A percentile compares a stretch with the other conserved stretches of the same genome.
phyloP scores from a whole-genome alignment of 805 yeast genomes.

The Priceomyces haplophilus region DNA sequence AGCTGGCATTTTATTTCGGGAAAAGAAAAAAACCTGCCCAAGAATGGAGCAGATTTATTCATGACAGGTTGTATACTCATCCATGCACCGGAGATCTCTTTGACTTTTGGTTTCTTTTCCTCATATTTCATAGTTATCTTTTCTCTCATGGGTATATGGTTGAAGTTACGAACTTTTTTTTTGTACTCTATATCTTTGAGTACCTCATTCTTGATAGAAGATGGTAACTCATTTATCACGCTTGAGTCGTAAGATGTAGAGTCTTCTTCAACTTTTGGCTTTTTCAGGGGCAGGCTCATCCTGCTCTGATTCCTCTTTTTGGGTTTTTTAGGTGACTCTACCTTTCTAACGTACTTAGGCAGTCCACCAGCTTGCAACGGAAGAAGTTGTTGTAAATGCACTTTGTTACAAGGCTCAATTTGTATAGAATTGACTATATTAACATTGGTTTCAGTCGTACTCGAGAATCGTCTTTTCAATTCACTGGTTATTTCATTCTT shows the following conservation, averaged over 20 bases:
- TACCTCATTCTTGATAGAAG: slow-evolving; percentile 35
- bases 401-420: slow-evolving; percentile 16
- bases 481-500: slow-evolving; percentile 59
- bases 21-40: slow-evolving; percentile 9
- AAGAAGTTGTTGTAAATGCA: slow-evolving; percentile 35
- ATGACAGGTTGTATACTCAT: slow-evolving; percentile 15
- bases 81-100: slow-evolving; percentile 21
- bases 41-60: slow-evolving; percentile 13
- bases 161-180: slow-evolving; percentile 23
- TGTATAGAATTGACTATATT: slow-evolving; percentile 6
- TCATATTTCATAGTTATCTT: slow-evolving; percentile 18
- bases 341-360: slow-evolving; percentile 29
- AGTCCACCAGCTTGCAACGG: slow-evolving; percentile 30
- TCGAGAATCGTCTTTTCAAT: slow-evolving; percentile 36
- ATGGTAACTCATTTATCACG: slow-evolving; percentile 37
- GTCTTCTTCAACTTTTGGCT: slow-evolving; percentile 12
- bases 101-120: slow-evolving; percentile 9
- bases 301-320: slow-evolving; percentile 9
- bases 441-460: not conserved
- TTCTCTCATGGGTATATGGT: slow-evolving; percentile 24
- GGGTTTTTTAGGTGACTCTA: slow-evolving; percentile 27
- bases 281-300: slow-evolving; percentile 15
- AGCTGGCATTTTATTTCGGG: slow-evolving; percentile 16
- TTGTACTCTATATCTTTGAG: slow-evolving; percentile 32
- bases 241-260: slow-evolving; percentile 34